Percentiles rank a stretch among this genome's conserved stretches.
phyloP scores from a whole-genome alignment of 257 asterid genomes.

The Forsythia viridissima region DNA sequence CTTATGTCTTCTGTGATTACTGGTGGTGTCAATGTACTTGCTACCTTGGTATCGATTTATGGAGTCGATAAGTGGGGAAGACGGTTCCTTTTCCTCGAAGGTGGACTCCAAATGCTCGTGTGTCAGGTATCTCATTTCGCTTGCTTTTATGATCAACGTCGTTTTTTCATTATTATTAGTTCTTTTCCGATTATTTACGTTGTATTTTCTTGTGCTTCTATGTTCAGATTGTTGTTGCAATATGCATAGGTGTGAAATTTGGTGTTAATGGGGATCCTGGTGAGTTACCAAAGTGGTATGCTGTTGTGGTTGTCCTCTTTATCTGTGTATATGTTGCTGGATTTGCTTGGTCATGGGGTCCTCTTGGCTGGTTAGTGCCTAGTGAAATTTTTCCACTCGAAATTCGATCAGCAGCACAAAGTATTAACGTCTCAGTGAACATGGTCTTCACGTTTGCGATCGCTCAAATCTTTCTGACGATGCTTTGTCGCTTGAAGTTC shows the following conservation, averaged over 20 bases:
- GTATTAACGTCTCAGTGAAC: conserved; percentile 72
- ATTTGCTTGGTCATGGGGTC: conserved; percentile 95
- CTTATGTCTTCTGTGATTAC: conserved; percentile 71
- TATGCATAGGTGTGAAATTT: conserved; percentile 59
- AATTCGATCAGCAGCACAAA: conserved; percentile 81
- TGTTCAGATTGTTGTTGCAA: conserved; percentile 52
- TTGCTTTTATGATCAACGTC: background rate
- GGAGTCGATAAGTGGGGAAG: conserved; percentile 82
- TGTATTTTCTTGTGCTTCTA: background rate
- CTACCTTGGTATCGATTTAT: conserved; percentile 55
- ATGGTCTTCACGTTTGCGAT: conserved; percentile 67
- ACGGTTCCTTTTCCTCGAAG: conserved; percentile 65
- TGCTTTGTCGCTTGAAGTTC: conserved; percentile 78
- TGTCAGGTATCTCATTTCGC: conserved; percentile 47
- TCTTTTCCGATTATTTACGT: background rate
- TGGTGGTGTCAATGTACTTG: conserved; percentile 55
- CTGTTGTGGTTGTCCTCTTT: conserved; percentile 59
- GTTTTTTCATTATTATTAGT: background rate
- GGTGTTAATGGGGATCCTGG: conserved; percentile 59
- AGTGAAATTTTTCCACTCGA: conserved; percentile 87
- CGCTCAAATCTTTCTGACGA: conserved; percentile 65
- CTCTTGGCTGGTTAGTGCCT: conserved; percentile 84
- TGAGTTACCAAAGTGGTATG: conserved; percentile 66
- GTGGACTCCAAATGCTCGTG: conserved; percentile 70
- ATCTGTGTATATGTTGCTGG: conserved; percentile 76